Base-by-base conservation (phyloP, 2,329 filamentous ascomycete species). In the Diaporthe vaccinii region DNA sequence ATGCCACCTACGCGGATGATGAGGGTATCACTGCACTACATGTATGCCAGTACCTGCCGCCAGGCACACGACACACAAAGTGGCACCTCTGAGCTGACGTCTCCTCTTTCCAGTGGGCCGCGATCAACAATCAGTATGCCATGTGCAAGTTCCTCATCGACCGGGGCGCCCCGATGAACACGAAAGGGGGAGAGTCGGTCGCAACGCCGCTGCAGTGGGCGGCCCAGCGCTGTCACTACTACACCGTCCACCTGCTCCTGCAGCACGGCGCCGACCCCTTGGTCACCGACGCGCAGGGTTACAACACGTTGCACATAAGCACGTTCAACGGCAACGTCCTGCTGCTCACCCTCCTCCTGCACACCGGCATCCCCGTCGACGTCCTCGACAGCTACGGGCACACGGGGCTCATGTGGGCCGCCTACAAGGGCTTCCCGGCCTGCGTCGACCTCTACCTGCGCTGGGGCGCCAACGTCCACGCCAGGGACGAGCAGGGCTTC, bases 81-180 rank as follows among this genome's bases (percentile, higher is more conserved):
- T 28, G 28, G 8, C 65, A 55, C 39, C 62, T n/a, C n/a, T 44
- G 39, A 59, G 58, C 71, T 75, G 44, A 58, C 69, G 44, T 57
- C 1, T 34, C 28, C 51, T 58, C 36, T 72, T 75, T 79, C 72
- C 82, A 99, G 95, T 99, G 97, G 97, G 97, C 97, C 62, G 95
- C 97, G 51, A 98, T 99, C 84, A 99, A 99, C 87, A 98, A 98
- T 82, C 97, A 98, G 83, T 97, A 96, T 86, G 94, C 95, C 79
- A 95, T 98, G 88, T 98, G 96, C 90, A 96, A 97, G 84, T 98
- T 97, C 85, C 92, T 99, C 59, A 91, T 99, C 82, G 94, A 91
- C 68, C 85, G 87, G 77, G 95, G 95, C 81, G 97, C 96, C 81
- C 94, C 98, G 82, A 93, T 98, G 81, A 98, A 99, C 85, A 93